Evolutionary conservation across 805 yeast genomes (phyloP), one percentile per base, ranked within the genome.

Genomic region (Wickerhamiella sorbophila): DNA sequence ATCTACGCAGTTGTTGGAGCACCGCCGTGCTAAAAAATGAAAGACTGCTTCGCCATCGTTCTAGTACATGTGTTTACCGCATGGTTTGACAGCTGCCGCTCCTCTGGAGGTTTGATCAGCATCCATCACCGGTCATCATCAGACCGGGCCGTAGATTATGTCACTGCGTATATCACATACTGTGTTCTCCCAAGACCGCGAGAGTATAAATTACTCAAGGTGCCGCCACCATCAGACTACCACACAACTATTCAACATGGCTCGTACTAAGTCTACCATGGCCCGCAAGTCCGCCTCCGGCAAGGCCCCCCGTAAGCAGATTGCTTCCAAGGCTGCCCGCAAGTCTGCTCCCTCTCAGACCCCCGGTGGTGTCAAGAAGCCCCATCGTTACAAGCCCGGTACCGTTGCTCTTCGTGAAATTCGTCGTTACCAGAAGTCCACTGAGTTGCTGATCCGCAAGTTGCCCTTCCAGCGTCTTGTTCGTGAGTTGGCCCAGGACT

Each of bases 371-470:
- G 88, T 81, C 62, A 81, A 80, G 79, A 81, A 80, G 71, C 86
- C 87, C 52, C 91, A 79, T 75, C 79, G 93, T 77, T 82, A 81
- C 71, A 82, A 81, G 83, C 93, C 93, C 62, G 93, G 93, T 78
- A 80, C 88, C 61, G 88, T 80, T 62, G 93, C 93, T 58, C 79
- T 81, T 63, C 79, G 88, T 75, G 91, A 81, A 70, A 81, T 81
- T 63, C 79, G 91, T 75, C 78, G 87, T 71, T 81, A 81, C 75
- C 93, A 81, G 71, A 82, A 82, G 70, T 77, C 87, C 42, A 81
- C 91, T 56, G 91, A 82, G 67, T 72, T 82, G 42, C 72, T 81
- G 64, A 79, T 81, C 67, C 79, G 91, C 74, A 82, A 81, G 72
- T 75, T 81, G 55, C 93, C 93, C 40, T 81, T 81, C 81, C 91